These are phyloP conservation scores for Trametes elegans DNA, from an alignment of 768 basidiomycete genomes.

Conservation along the genomic window DNA sequence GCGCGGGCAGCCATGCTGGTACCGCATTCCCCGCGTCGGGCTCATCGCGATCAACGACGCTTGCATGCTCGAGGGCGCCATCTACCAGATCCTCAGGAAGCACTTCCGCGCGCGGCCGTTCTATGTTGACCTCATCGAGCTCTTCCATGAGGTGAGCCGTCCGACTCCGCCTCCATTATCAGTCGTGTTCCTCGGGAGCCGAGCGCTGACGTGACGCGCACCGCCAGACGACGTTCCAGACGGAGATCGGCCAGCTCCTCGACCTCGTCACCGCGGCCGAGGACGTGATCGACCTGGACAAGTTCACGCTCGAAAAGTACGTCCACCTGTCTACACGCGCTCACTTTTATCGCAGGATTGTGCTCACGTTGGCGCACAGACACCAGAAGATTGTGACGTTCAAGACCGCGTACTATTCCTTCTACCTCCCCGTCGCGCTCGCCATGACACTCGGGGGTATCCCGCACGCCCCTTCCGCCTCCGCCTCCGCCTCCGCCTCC, in stretches of 20 bases:
- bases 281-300: conserved; percentile 78
- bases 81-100: conserved; percentile 85
- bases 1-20: conserved; percentile 95
- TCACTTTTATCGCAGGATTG: neutral
- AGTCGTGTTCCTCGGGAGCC: too few species aligned
- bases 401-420: conserved; percentile 98
- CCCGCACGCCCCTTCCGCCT: conserved; percentile 46
- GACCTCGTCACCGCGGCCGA: conserved; percentile 96
- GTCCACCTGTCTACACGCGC: conserved; percentile 26
- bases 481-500: too few species aligned
- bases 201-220: neutral
- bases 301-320: conserved; percentile 85
- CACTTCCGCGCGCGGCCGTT: conserved; percentile 79
- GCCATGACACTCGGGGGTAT: conserved; percentile 80
- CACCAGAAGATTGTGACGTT: conserved; percentile 92
- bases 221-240: conserved; percentile 68
- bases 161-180: too few species aligned
- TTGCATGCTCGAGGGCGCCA: conserved; percentile 93
- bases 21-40: conserved; percentile 64
- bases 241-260: conserved; percentile 94
- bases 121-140: conserved; percentile 87
- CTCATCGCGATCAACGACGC: conserved; percentile 94
- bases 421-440: conserved; percentile 97
- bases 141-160: conserved; percentile 76
- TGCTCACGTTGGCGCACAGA: conserved; percentile 37